Evolutionary conservation across 179 eudicot species (phyloP), one percentile per base, ranked within the genome.

Genomic region (Silene noctiflora): DNA sequence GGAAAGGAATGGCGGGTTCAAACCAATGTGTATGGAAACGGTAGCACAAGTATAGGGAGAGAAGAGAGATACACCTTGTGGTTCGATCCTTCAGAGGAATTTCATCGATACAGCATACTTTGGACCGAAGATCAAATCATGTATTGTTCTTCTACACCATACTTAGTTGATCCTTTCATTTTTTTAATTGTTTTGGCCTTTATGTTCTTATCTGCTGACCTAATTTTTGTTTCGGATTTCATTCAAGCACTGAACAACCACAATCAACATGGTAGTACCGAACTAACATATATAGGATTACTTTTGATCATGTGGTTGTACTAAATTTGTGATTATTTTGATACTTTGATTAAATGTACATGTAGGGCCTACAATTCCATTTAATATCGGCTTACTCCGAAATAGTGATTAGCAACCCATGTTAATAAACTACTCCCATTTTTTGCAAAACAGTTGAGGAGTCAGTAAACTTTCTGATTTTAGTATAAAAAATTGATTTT

Each of bases 1-100:
- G 96, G 97, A 39, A 92, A 92, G 80, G 83, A 94, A 39, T 94
- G 98, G 98, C 85, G 96, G 81, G 86, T 94, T 74, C 98, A 94
- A 75, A 94, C 98, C 3, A 94, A 94, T 74, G 81, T 92, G 73
- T 94, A 94, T 77, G 98, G 98, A 14, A 92, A 92, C 77, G 98
- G 98, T 75, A 94, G 98, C 88, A 90, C 96, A 21, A 82, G 64
- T 77, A 46, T 86, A 46, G 98, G 98, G 2, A 88, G 98, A 77
- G 98, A 94, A 85, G 98, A 94, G 73, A 84, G 98, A 80, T 90
- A 90, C 81, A 90, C 88, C 6, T 86, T 94, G 13, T 89, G 97
- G 96, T 94, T 94, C 81, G 98, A 94, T 85, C 98, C 97, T 44
- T 81, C 96, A 0, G 92, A 92, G 73, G 98, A 92, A 78, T 91